Evolutionary conservation across 2,329 filamentous ascomycete species (phyloP).

Genomic region (Alternaria incomplexa): DNA sequence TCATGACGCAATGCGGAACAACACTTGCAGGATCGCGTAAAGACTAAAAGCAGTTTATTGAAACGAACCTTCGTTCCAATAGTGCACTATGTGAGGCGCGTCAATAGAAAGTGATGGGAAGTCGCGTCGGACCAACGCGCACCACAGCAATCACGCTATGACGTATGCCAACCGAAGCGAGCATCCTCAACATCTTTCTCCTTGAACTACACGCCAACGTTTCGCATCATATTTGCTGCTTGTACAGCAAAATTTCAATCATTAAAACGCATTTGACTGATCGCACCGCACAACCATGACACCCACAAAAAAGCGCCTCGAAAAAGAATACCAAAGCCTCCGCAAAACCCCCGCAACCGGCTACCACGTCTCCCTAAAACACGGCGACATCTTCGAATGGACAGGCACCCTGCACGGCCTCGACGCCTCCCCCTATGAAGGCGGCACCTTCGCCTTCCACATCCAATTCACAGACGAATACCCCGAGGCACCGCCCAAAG

Average conservation of each 20-base stretch:
- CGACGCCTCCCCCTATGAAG: neutral
- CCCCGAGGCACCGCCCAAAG: neutral
- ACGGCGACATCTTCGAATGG: slow-evolving; percentile 4
- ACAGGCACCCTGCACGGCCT: neutral
- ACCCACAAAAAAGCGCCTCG: slow-evolving; percentile 1
- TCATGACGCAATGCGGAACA: too few relatives aligned
- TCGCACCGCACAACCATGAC: neutral
- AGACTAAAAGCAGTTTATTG: too few relatives aligned
- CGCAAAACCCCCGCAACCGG: neutral
- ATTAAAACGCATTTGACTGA: fast-evolving
- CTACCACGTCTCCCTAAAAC: neutral
- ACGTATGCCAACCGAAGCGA: neutral
- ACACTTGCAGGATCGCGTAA: too few relatives aligned
- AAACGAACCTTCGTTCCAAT: neutral
- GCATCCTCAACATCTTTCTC: neutral
- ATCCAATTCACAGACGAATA: slow-evolving; percentile 7
- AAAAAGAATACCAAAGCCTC: neutral
- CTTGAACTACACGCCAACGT: neutral
- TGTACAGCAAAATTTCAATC: too few relatives aligned
- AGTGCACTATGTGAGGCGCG: neutral
- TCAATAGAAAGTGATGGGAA: neutral
- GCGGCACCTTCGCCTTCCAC: neutral
- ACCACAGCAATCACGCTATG: neutral
- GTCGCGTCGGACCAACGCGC: neutral
- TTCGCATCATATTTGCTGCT: neutral